phyloP scores from a whole-genome alignment of 2,329 filamentous ascomycete genomes.

The Pseudogymnoascus sp. region DNA sequence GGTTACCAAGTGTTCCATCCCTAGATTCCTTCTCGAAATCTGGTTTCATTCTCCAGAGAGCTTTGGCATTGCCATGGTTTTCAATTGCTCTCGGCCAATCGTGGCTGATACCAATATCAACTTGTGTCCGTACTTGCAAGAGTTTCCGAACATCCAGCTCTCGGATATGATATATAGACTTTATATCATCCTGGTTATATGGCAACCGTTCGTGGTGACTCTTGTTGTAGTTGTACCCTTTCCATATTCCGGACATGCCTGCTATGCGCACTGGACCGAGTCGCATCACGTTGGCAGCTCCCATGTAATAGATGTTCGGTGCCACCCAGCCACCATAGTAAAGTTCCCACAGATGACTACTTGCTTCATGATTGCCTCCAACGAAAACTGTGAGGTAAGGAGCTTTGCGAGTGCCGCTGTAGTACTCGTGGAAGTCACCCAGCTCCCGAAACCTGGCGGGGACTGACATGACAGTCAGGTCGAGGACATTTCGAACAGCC shows the following conservation, averaged over 20 bases:
- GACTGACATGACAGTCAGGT: slow-evolving; percentile 82
- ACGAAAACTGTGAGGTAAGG: slow-evolving; percentile 90
- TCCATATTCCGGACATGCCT: slow-evolving; percentile 90
- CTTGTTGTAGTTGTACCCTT: slow-evolving; percentile 77
- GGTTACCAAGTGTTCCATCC: slow-evolving; percentile 67
- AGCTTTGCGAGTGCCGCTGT: slow-evolving; percentile 65
- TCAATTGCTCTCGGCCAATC: slow-evolving; percentile 90
- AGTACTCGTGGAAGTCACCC: slow-evolving; percentile 92
- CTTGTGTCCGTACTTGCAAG: slow-evolving; percentile 71
- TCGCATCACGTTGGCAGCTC: slow-evolving; percentile 79
- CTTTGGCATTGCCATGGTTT: slow-evolving; percentile 59
- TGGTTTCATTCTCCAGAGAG: slow-evolving; percentile 64
- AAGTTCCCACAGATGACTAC: slow-evolving; percentile 81
- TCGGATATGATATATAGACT: slow-evolving; percentile 79
- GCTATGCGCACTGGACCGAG: slow-evolving; percentile 80
- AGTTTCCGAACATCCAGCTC: slow-evolving; percentile 89
- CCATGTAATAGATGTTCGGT: slow-evolving; percentile 94
- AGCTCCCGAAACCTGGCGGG: slow-evolving; percentile 79
- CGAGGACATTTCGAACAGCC: slow-evolving; percentile 79
- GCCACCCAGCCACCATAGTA: slow-evolving; percentile 97
- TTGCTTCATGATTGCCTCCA: slow-evolving; percentile 91
- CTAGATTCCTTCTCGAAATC: slow-evolving; percentile 68
- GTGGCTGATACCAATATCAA: slow-evolving; percentile 87
- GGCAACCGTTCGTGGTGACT: slow-evolving; percentile 79
- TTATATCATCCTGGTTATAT: slow-evolving; percentile 67